Evolutionary conservation across 208 protist genomes (phyloP).

Genomic region (Trypanosoma cruzi): DNA sequence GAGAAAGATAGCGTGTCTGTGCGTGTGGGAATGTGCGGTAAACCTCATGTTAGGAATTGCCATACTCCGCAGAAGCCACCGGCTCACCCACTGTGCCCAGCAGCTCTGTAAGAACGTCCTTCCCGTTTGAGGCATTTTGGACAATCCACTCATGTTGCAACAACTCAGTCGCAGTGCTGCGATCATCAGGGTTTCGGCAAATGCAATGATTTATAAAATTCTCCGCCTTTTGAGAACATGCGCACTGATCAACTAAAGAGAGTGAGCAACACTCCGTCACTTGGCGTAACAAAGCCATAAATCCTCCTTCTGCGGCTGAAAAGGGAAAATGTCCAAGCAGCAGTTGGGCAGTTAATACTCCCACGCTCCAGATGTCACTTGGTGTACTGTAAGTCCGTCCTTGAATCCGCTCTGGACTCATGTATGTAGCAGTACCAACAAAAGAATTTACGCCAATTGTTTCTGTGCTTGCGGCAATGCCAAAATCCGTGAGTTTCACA

Average conservation of each 20-base stretch:
- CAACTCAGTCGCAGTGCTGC: conserved; percentile 61
- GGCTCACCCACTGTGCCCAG: conserved; percentile 50
- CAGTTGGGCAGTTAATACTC: conserved; percentile 73
- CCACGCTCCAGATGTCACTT: conserved; percentile 90
- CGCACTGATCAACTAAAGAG: conserved; percentile 34
- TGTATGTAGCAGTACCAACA: conserved; percentile 87
- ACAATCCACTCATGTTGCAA: conserved; percentile 74
- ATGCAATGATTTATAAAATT: conserved; percentile 77
- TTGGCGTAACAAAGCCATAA: conserved; percentile 79
- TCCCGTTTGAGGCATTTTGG: conserved; percentile 58
- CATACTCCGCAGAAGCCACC: neutral
- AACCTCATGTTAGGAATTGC: neutral
- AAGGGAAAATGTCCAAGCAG: conserved; percentile 80
- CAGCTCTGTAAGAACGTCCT: conserved; percentile 50
- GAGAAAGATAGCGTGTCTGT: neutral
- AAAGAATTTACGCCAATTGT: conserved; percentile 88
- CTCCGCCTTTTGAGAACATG: conserved; percentile 66
- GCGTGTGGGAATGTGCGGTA: neutral
- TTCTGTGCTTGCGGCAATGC: conserved; percentile 81
- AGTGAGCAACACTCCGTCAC: conserved; percentile 70
- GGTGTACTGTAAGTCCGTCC: conserved; percentile 76
- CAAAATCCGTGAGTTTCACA: conserved; percentile 88
- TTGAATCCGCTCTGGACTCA: conserved; percentile 87
- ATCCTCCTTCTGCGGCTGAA: conserved; percentile 54
- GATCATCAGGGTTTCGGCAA: conserved; percentile 59